A percentile compares a stretch with the other conserved stretches of the same genome.
phyloP scores from a whole-genome alignment of 192 early-diverging fungal genomes.

The Rhizophagus clarus region DNA sequence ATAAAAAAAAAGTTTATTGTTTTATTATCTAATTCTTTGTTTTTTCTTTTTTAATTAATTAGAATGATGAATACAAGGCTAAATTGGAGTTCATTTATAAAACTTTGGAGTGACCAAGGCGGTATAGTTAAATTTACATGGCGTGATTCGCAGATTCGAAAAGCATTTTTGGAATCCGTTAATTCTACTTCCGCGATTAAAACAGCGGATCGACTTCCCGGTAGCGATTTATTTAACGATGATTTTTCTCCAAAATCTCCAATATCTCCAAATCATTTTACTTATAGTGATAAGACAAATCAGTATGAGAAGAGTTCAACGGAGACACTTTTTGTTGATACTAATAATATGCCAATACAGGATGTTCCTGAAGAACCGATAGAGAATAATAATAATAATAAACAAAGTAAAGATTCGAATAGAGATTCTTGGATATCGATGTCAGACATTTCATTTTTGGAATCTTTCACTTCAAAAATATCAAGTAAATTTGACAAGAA shows the following conservation, averaged over 20 bases:
- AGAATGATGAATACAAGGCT: background rate
- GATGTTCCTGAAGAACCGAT: background rate
- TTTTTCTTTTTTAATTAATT: background rate
- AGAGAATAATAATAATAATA: background rate
- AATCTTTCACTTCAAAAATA: background rate
- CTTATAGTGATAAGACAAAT: background rate
- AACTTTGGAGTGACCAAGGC: background rate
- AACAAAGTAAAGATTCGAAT: background rate
- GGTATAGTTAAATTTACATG: background rate
- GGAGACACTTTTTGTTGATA: background rate
- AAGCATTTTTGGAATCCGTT: background rate
- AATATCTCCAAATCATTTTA: background rate
- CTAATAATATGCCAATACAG: background rate
- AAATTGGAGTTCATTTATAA: constrained; percentile 1
- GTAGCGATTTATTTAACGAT: constrained; percentile 7
- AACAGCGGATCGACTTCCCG: background rate
- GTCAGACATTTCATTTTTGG: background rate
- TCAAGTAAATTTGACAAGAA: background rate
- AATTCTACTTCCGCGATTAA: background rate
- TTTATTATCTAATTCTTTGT: background rate
- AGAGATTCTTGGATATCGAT: background rate
- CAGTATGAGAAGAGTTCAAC: background rate
- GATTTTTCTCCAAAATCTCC: too few relatives aligned
- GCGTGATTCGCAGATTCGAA: background rate
- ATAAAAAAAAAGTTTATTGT: background rate